Conservation (phyloP, 148 eudicot genomes). For the Fagopyrum esculentum region DNA sequence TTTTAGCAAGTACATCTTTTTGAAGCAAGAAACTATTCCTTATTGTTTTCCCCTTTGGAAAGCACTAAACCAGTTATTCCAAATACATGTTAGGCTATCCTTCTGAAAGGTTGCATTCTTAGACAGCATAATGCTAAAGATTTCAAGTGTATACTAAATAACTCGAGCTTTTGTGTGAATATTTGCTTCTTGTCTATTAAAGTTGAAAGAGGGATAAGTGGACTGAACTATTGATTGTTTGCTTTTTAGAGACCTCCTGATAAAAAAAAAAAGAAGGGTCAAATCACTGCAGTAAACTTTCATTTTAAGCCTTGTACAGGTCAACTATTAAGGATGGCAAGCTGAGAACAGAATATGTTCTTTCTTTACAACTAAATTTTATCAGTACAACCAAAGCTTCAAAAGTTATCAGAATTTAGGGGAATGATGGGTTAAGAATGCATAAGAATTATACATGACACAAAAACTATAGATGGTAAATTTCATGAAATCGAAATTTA, state of each 20-base stretch:
- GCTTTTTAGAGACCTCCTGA: neutral
- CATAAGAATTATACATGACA: neutral
- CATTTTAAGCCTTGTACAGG: neutral
- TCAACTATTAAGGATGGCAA: neutral
- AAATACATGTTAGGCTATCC: neutral
- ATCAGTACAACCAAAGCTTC: neutral
- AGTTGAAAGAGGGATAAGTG: neutral
- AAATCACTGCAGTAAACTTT: neutral
- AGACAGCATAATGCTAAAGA: neutral
- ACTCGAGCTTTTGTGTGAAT: neutral
- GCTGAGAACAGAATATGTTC: conserved; percentile 9
- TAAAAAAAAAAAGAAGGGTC: neutral
- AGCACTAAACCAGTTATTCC: neutral
- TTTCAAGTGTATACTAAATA: neutral
- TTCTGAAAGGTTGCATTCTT: neutral
- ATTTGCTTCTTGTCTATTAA: neutral
- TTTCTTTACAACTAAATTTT: neutral
- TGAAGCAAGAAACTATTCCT: neutral
- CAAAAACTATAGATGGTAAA: neutral
- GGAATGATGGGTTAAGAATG: neutral
- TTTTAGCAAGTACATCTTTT: conserved; percentile 3
- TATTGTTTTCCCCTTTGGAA: neutral
- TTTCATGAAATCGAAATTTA: no score
- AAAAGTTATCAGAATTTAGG: neutral
- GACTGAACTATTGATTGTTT: neutral